A percentile compares a stretch with the other conserved stretches of the same genome.
Evolutionary conservation across 2,329 filamentous ascomycete species (phyloP).

Genomic region (Dactylonectria macrodidyma): DNA sequence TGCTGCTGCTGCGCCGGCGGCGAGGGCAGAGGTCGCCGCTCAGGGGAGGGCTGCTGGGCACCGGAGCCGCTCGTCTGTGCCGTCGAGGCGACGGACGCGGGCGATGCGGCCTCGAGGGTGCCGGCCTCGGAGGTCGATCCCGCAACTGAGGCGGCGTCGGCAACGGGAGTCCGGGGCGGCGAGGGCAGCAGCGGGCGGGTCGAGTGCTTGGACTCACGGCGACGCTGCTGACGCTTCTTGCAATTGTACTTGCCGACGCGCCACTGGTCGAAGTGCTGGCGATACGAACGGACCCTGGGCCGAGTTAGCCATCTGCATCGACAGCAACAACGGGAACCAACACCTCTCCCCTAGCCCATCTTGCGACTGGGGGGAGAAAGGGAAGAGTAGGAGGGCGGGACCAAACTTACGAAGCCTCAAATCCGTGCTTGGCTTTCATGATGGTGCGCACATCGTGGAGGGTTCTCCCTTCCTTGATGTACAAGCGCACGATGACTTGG

Average conservation of each 20-base stretch:
- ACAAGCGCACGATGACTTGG: conserved; percentile 55
- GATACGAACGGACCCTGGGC: conserved; percentile 61
- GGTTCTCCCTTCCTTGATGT: conserved; percentile 57
- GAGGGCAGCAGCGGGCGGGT: conserved; percentile 31
- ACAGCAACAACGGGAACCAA: no score
- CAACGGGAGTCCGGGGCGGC: conserved; percentile 36
- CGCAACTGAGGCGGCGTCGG: neutral
- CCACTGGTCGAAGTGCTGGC: conserved; percentile 64
- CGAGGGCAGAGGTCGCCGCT: conserved; percentile 38
- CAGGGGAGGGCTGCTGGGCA: conserved; percentile 28
- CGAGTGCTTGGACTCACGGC: conserved; percentile 26
- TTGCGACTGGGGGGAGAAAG: neutral
- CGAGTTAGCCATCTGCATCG: no score
- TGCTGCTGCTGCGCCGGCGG: conserved; percentile 14
- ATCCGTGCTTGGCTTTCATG: conserved; percentile 57
- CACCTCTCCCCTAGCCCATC: neutral
- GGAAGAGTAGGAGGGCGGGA: neutral
- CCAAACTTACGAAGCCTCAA: conserved; percentile 59
- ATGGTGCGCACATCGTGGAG: conserved; percentile 58
- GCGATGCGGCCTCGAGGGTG: conserved; percentile 20
- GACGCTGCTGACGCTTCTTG: conserved; percentile 48
- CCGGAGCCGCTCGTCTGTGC: conserved; percentile 7
- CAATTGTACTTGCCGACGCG: conserved; percentile 63
- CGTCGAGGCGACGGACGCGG: conserved; percentile 23
- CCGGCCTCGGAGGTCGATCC: conserved; percentile 4